phyloP scores from a whole-genome alignment of 116 monocot genomes.

The Zostera marina region DNA sequence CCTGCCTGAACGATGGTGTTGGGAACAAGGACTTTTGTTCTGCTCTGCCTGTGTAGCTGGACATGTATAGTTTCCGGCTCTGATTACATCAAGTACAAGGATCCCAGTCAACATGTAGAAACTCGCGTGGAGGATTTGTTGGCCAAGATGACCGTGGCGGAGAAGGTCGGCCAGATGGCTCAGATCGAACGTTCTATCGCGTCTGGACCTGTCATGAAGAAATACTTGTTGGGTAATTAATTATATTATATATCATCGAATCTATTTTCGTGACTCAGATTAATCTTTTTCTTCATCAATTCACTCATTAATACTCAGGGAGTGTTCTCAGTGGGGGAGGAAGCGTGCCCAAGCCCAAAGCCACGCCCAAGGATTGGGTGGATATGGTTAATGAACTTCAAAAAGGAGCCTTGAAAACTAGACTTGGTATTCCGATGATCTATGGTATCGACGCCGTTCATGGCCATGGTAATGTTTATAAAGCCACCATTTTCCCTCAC shows the following conservation, averaged over 20 bases:
- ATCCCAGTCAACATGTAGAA: constrained; percentile 35
- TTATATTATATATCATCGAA: too few species aligned
- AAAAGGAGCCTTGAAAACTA: constrained; percentile 31
- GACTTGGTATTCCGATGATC: constrained; percentile 55
- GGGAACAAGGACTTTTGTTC: too few species aligned
- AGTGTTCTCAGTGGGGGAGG: constrained; percentile 52
- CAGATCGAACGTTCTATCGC: constrained; percentile 51
- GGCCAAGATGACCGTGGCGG: constrained; percentile 47
- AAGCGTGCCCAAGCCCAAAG: constrained; percentile 32
- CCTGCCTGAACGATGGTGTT: too few species aligned
- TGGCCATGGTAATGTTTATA: constrained; percentile 52
- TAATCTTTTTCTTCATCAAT: background rate
- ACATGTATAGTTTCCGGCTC: constrained; percentile 3
- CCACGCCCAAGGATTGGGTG: constrained; percentile 32
- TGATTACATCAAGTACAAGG: constrained; percentile 36
- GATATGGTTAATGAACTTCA: constrained; percentile 43
- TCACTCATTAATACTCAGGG: constrained; percentile 10
- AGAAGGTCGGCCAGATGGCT: constrained; percentile 72
- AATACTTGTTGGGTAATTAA: constrained; percentile 32
- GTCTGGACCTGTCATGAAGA: constrained; percentile 37
- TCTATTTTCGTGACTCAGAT: background rate
- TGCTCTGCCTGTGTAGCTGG: constrained; percentile 12
- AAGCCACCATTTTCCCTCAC: constrained; percentile 59
- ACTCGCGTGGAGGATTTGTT: constrained; percentile 30
- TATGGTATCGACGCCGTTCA: constrained; percentile 66